Evolutionary conservation across 1,284 basidiomycete species (phyloP).

Genomic region (Cerrena zonata): DNA sequence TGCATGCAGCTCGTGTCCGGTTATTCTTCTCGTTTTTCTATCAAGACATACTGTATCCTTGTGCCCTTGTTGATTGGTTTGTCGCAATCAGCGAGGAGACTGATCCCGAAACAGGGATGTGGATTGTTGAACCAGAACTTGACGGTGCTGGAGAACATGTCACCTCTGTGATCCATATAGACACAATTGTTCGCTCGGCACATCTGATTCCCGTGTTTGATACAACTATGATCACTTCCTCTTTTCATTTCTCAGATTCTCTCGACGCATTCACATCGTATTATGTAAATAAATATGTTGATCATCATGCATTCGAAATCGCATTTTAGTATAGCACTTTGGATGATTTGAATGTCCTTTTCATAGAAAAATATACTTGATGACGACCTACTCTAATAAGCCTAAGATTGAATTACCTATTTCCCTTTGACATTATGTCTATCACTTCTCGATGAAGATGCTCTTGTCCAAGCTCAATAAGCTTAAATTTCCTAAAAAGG

Average conservation of each 20-base stretch:
- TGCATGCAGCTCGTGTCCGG: slow-evolving; percentile 11
- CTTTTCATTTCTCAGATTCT: no score
- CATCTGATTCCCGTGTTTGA: slow-evolving; percentile 8
- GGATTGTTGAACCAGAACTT: slow-evolving; percentile 16
- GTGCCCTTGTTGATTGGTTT: slow-evolving; percentile 20
- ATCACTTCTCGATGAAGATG: no score
- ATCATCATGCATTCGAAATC: background rate
- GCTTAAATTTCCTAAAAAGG: no score
- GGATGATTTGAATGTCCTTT: no score
- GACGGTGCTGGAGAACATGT: background rate
- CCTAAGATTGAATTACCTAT: no score
- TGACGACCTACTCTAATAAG: no score
- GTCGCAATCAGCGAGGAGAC: slow-evolving; percentile 11
- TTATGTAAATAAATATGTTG: background rate
- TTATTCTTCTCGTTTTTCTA: slow-evolving; percentile 8
- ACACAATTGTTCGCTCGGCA: slow-evolving; percentile 5
- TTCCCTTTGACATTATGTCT: no score
- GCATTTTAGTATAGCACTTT: no score
- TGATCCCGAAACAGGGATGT: slow-evolving; percentile 18
- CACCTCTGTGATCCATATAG: background rate
- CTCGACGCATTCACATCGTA: background rate
- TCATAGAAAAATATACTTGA: no score
- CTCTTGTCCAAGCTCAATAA: no score
- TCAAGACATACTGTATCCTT: slow-evolving; percentile 9
- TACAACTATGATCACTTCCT: no score